Conservation (phyloP, 768 basidiomycete species). For the Termitomyces sp. region DNA sequence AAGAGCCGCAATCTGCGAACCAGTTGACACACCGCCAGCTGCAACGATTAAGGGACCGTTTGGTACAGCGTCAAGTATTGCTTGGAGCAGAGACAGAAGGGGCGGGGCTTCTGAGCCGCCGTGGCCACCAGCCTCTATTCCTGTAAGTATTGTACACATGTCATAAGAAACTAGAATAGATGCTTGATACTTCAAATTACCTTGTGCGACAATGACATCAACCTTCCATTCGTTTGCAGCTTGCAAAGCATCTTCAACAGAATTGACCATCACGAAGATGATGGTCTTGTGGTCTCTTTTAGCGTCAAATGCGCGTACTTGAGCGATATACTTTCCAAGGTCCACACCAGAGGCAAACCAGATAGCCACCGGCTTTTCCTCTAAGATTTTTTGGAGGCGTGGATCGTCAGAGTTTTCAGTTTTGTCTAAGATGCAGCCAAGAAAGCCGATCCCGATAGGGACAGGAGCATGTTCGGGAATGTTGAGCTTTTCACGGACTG, state of each 20-base stretch:
- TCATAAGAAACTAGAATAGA: conserved; percentile 14
- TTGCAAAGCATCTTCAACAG: conserved; percentile 43
- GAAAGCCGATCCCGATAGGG: conserved; percentile 54
- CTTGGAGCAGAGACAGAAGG: conserved; percentile 32
- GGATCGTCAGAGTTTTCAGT: conserved; percentile 27
- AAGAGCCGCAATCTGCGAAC: conserved; percentile 37
- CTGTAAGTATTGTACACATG: conserved; percentile 23
- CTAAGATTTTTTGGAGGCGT: conserved; percentile 40
- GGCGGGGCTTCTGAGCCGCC: conserved; percentile 35
- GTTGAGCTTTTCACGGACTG: conserved; percentile 30
- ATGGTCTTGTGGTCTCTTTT: conserved; percentile 41
- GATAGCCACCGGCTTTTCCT: conserved; percentile 43
- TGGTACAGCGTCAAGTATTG: conserved; percentile 27
- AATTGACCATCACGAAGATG: conserved; percentile 50
- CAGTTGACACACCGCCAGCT: conserved; percentile 47
- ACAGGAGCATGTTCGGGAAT: conserved; percentile 27
- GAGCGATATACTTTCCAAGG: conserved; percentile 46
- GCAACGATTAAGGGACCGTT: conserved; percentile 35
- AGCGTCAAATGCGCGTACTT: conserved; percentile 37
- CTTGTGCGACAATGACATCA: conserved; percentile 67
- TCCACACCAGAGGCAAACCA: conserved; percentile 62
- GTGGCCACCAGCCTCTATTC: conserved; percentile 50
- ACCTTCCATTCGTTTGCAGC: conserved; percentile 50
- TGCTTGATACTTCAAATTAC: conserved; percentile 16
- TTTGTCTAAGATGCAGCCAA: conserved; percentile 51